Percentiles rank a stretch among this genome's conserved stretches.
Evolutionary conservation across 345 rosid genomes (phyloP).

Genomic region (Populus simonii): DNA sequence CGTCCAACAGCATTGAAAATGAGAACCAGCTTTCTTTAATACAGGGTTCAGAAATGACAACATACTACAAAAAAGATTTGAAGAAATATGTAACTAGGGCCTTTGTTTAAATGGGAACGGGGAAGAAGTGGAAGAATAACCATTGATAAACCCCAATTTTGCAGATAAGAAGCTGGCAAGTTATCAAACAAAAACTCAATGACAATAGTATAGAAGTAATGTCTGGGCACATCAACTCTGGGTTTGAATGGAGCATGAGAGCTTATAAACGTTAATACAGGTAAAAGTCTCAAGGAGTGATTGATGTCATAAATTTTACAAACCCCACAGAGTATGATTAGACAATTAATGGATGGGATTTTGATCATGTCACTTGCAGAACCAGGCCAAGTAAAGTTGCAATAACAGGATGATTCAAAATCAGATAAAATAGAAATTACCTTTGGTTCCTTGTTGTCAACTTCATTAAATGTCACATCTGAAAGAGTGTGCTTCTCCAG

Average conservation of each 20-base stretch:
- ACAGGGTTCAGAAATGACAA: slow-evolving; percentile 3
- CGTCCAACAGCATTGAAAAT: slow-evolving; percentile 4
- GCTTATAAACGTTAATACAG: not conserved
- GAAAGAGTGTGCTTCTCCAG: slow-evolving; percentile 53
- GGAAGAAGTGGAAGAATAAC: not conserved
- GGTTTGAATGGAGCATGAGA: not conserved
- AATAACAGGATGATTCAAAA: slow-evolving; percentile 2
- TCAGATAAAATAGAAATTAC: slow-evolving; percentile 31
- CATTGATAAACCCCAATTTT: not conserved
- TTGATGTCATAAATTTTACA: not conserved
- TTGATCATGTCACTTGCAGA: not conserved
- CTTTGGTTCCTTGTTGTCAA: slow-evolving; percentile 38
- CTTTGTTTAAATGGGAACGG: not conserved
- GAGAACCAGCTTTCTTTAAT: slow-evolving; percentile 1
- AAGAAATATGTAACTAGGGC: not conserved
- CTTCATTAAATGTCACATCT: slow-evolving; percentile 26
- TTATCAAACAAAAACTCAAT: too few relatives aligned
- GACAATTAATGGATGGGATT: not conserved
- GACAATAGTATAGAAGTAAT: not conserved
- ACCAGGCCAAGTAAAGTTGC: slow-evolving; percentile 2
- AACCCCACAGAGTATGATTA: not conserved
- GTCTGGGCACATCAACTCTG: not conserved
- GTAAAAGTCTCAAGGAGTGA: not conserved
- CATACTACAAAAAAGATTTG: not conserved
- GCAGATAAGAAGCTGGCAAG: not conserved